These are phyloP conservation scores for Aspergillus latus DNA, from an alignment of 2,329 filamentous ascomycete species.

Conservation along the genomic window DNA sequence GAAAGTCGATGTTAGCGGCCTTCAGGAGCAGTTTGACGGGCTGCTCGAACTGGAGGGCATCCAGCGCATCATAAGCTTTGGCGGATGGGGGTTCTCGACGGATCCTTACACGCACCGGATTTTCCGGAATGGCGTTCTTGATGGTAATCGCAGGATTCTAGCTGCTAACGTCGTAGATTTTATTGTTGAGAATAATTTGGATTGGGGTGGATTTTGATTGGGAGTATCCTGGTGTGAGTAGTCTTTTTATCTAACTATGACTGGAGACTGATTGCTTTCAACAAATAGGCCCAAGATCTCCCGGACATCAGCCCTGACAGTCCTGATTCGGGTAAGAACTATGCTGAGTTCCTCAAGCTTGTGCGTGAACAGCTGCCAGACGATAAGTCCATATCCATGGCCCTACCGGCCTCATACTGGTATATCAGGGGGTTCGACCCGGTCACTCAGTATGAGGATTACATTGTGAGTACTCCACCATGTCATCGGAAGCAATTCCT, in stretches of 20 bases:
- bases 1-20: conserved; percentile 10
- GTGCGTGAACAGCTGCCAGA: conserved; percentile 19
- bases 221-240: too few species aligned
- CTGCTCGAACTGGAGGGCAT: neutral
- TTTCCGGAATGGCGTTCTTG: conserved; percentile 36
- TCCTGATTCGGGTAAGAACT: conserved; percentile 32
- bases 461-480: conserved; percentile 4
- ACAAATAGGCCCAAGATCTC: conserved; percentile 31
- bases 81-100: conserved; percentile 47
- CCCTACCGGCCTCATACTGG: conserved; percentile 34
- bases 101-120: conserved; percentile 36
- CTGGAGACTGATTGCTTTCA: too few species aligned
- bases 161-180: conserved; percentile 34
- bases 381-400: conserved; percentile 27
- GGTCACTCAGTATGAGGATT: conserved; percentile 27
- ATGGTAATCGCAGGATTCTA: neutral
- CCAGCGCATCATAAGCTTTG: conserved; percentile 40
- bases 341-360: conserved; percentile 31
- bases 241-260: too few species aligned
- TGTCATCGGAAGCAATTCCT: too few species aligned
- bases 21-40: neutral
- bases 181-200: conserved; percentile 11
- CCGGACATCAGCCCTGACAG: conserved; percentile 35
- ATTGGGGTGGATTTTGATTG: conserved; percentile 18
- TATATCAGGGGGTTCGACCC: conserved; percentile 29